These are phyloP conservation scores for Rhodomyrtus tomentosa DNA, from an alignment of 345 rosid genomes.

Conservation along the genomic window DNA sequence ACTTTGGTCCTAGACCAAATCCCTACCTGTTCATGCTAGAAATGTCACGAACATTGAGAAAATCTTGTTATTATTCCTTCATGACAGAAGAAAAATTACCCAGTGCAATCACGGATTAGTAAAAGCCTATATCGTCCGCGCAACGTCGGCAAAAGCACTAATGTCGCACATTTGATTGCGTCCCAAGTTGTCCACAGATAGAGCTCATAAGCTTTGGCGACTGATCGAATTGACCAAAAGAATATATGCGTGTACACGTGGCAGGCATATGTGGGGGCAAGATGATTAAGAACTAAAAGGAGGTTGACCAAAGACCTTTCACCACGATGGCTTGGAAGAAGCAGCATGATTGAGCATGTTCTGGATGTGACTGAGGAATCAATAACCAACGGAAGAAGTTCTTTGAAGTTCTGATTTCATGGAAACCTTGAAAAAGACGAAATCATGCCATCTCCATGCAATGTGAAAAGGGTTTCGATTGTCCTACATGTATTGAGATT, in stretches of 20 bases:
- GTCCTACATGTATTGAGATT: background rate
- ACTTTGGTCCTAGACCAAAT: background rate
- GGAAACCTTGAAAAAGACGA: background rate
- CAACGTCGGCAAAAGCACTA: background rate
- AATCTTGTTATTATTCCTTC: background rate
- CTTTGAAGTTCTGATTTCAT: background rate
- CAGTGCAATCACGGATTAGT: background rate
- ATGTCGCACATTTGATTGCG: background rate
- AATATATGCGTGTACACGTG: background rate
- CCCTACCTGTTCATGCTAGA: background rate
- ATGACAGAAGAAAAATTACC: background rate
- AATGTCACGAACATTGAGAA: background rate
- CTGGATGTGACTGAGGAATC: background rate
- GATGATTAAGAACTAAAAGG: background rate
- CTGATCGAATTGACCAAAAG: background rate
- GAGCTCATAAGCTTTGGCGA: background rate
- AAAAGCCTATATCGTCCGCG: background rate
- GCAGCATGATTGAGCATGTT: background rate
- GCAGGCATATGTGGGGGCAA: background rate
- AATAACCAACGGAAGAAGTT: background rate
- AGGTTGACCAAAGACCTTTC: background rate
- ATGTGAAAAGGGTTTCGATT: background rate
- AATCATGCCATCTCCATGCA: background rate
- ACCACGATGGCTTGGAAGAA: background rate
- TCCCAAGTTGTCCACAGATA: background rate